These are phyloP conservation scores for Aphanomyces cochlioides DNA, from an alignment of 352 stramenopile species.

Conservation along the genomic window DNA sequence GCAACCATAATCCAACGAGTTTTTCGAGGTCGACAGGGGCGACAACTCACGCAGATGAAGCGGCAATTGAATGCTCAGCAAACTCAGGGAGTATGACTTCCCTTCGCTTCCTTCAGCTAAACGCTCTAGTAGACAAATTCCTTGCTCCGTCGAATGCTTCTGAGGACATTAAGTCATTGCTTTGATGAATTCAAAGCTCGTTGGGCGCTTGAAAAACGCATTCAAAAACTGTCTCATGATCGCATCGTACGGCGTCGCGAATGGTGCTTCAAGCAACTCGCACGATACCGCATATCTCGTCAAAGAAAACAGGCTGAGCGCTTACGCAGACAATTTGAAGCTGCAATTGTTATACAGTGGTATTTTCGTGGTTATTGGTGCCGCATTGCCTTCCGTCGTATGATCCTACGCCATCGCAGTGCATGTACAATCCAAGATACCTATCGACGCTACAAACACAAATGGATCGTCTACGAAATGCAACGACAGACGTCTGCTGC, in stretches of 20 bases:
- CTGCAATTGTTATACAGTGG: slow-evolving; percentile 60
- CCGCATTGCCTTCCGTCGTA: slow-evolving; percentile 44
- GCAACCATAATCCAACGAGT: slow-evolving; percentile 51
- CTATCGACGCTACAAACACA: slow-evolving; percentile 46
- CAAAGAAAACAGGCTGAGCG: slow-evolving; percentile 44
- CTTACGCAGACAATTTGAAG: slow-evolving; percentile 38
- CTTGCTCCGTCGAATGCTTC: slow-evolving; percentile 42
- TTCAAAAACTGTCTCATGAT: not conserved
- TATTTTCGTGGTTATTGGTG: slow-evolving; percentile 57
- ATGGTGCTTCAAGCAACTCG: slow-evolving; percentile 26
- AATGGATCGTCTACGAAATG: slow-evolving; percentile 38
- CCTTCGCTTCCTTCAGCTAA: not conserved
- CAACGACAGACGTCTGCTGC: slow-evolving; percentile 46
- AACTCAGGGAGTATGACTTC: slow-evolving; percentile 29
- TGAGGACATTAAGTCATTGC: slow-evolving; percentile 33
- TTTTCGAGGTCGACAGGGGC: slow-evolving; percentile 46
- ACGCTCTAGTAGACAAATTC: slow-evolving; percentile 10
- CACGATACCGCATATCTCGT: slow-evolving; percentile 30
- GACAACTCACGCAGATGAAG: slow-evolving; percentile 28
- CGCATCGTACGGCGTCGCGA: not conserved
- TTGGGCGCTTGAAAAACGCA: not conserved
- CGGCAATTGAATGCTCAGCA: slow-evolving; percentile 40
- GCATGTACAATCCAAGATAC: slow-evolving; percentile 56
- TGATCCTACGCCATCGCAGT: slow-evolving; percentile 41
- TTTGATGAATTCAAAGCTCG: slow-evolving; percentile 36